phyloP scores from a whole-genome alignment of 306 rosid genomes.

The Cucurbita ficifolia region DNA sequence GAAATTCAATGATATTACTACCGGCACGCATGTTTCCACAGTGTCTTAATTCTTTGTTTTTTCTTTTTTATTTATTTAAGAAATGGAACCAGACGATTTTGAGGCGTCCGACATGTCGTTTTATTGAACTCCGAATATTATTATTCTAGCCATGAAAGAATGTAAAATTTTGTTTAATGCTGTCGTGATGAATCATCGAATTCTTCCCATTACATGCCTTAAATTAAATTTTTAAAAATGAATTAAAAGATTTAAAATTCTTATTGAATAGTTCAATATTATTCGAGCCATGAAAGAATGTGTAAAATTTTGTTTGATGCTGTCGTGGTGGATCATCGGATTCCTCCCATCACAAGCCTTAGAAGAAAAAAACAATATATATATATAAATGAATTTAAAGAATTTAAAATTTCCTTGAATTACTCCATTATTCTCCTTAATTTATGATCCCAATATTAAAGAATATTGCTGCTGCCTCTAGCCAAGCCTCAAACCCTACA shows the following conservation, averaged over 20 bases:
- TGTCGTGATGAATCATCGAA: constrained; percentile 43
- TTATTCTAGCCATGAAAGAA: constrained; percentile 19
- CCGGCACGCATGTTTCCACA: constrained; percentile 1
- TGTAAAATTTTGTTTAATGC: constrained; percentile 26
- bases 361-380: no score
- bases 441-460: constrained; percentile 38
- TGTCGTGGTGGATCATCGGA: constrained; percentile 43
- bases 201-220: constrained; percentile 36
- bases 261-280: constrained; percentile 13
- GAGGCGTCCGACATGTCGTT: constrained; percentile 32
- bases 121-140: constrained; percentile 19
- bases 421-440: constrained; percentile 14
- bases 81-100: constrained; percentile 18
- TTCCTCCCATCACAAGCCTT: constrained; percentile 37
- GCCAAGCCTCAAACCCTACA: constrained; percentile 7
- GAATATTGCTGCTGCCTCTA: background rate
- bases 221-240: background rate
- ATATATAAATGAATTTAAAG: background rate
- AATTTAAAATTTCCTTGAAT: constrained; percentile 7
- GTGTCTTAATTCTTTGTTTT: background rate
- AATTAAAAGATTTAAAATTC: background rate
- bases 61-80: background rate
- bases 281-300: constrained; percentile 20
- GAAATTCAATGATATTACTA: background rate
- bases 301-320: constrained; percentile 26